These are phyloP conservation scores for Suillus lakei DNA, from an alignment of 768 basidiomycete species.

Conservation along the genomic window DNA sequence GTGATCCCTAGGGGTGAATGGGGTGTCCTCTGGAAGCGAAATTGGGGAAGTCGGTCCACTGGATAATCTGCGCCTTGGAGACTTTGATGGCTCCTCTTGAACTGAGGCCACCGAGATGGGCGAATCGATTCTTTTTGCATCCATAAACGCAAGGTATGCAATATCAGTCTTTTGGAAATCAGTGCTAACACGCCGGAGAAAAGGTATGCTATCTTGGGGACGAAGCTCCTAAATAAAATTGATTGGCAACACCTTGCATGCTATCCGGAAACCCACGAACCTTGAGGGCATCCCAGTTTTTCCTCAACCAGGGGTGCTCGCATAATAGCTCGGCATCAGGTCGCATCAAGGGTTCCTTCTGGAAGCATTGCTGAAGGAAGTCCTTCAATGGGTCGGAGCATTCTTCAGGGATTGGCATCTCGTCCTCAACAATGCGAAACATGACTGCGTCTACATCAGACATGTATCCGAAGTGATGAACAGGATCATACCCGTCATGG, in stretches of 20 bases:
- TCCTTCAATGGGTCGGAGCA: conserved; percentile 77
- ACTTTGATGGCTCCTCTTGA: conserved; percentile 42
- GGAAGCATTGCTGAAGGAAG: conserved; percentile 88
- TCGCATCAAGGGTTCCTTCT: conserved; percentile 83
- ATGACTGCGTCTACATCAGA: conserved; percentile 61
- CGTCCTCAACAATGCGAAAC: conserved; percentile 97
- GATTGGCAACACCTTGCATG: conserved; percentile 3
- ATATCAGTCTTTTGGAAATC: conserved; percentile 80
- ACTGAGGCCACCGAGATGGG: conserved; percentile 52
- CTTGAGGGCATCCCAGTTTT: conserved; percentile 78
- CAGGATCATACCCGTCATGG: conserved; percentile 76
- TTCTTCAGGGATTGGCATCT: conserved; percentile 80
- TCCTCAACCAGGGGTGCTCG: conserved; percentile 90
- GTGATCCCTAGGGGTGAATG: conserved; percentile 71
- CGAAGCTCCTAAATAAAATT: conserved; percentile 64
- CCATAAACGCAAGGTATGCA: conserved; percentile 51
- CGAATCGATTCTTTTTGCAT: conserved; percentile 34
- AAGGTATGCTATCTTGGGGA: conserved; percentile 94
- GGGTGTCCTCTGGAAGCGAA: conserved; percentile 33
- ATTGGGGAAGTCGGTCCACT: conserved; percentile 36
- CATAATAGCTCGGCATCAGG: conserved; percentile 86
- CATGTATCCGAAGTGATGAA: conserved; percentile 14
- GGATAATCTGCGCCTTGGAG: conserved; percentile 44
- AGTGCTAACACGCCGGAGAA: conserved; percentile 87
- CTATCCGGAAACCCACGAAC: conserved; percentile 44